Percentiles rank a stretch among this genome's conserved stretches.
Conservation (phyloP, 108 stramenopile species). For the Fistulifera solaris region DNA sequence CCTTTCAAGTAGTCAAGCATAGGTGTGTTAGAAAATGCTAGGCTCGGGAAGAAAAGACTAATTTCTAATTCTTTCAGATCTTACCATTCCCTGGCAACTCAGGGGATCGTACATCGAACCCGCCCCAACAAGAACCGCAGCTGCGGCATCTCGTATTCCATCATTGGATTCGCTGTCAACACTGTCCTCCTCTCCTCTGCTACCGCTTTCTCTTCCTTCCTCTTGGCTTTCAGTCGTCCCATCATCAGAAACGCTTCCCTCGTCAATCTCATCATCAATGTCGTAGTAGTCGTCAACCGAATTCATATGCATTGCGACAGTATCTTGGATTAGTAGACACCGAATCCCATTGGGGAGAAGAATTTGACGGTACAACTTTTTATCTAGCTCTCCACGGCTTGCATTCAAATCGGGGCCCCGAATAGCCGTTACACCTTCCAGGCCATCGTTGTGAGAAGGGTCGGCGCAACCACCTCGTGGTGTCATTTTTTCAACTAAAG, state of each 20-base stretch:
- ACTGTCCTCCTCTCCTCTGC: conserved; percentile 26
- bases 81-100: conserved; percentile 64
- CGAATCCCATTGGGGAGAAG: conserved; percentile 73
- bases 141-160: conserved; percentile 76
- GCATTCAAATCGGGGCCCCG: too few species aligned
- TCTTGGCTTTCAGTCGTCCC: conserved; percentile 16
- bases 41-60: too few species aligned
- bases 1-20: too few species aligned
- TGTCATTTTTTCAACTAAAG: too few species aligned
- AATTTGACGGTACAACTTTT: conserved; percentile 77
- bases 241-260: conserved; percentile 31
- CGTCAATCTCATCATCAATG: conserved; percentile 27
- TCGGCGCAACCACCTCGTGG: too few species aligned
- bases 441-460: too few species aligned
- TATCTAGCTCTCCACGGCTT: conserved; percentile 27
- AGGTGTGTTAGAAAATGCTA: too few species aligned
- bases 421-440: too few species aligned
- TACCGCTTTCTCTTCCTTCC: conserved; percentile 16
- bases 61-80: too few species aligned
- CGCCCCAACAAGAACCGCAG: conserved; percentile 87
- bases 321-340: conserved; percentile 68
- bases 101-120: conserved; percentile 89
- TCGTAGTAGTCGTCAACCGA: conserved; percentile 15
- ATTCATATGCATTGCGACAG: conserved; percentile 61
- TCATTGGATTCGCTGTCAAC: conserved; percentile 30